Conservation (phyloP, 208 protist genomes). For the Leishmania amazonensis region DNA sequence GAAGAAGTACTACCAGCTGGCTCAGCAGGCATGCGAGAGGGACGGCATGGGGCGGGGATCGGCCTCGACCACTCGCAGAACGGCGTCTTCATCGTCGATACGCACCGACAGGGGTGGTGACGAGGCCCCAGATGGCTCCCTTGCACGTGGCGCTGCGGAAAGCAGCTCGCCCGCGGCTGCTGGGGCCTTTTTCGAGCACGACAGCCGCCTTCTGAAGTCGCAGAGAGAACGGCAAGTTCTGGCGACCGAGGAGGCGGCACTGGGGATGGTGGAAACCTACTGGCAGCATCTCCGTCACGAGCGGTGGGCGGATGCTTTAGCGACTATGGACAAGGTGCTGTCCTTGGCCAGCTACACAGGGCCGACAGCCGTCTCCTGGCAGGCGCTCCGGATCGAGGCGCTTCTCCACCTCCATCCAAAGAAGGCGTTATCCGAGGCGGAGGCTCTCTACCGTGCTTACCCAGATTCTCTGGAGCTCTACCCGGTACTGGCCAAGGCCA, state of each 20-base stretch:
- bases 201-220: slow-evolving; percentile 17
- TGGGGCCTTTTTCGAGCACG: background rate
- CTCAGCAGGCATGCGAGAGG: slow-evolving; percentile 36
- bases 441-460: slow-evolving; percentile 36
- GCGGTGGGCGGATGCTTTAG: slow-evolving; percentile 45
- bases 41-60: background rate
- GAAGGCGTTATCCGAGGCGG: slow-evolving; percentile 41
- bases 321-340: slow-evolving; percentile 40
- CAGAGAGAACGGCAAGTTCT: slow-evolving; percentile 39
- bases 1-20: slow-evolving; percentile 52
- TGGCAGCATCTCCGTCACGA: slow-evolving; percentile 41
- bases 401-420: slow-evolving; percentile 52
- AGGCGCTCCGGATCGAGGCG: slow-evolving; percentile 53
- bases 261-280: slow-evolving; percentile 51
- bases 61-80: background rate
- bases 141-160: background rate
- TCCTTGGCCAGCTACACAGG: slow-evolving; percentile 28
- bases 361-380: slow-evolving; percentile 48
- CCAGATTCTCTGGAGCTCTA: slow-evolving; percentile 50
- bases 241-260: slow-evolving; percentile 41
- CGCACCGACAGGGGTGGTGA: background rate
- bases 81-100: background rate
- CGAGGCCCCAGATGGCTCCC: background rate
- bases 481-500: slow-evolving; percentile 63
- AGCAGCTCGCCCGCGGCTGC: background rate